Conservation (phyloP, 2,329 filamentous ascomycete genomes). For the Cercospora zeae-maydis region DNA sequence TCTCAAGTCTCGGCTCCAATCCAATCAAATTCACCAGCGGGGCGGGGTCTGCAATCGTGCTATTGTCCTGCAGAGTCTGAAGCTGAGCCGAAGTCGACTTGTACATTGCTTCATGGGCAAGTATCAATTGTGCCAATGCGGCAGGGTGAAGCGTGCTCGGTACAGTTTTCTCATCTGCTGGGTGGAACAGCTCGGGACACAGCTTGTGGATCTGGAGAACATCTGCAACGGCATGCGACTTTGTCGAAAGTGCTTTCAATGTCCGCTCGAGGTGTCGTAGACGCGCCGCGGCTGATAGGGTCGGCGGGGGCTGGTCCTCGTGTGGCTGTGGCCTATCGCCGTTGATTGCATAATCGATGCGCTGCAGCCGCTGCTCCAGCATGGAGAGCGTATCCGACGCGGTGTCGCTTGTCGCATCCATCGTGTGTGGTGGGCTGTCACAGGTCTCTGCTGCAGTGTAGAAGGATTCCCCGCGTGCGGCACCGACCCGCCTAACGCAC, state of each 20-base stretch:
- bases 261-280: constrained; percentile 30
- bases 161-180: constrained; percentile 23
- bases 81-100: constrained; percentile 44
- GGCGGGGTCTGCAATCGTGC: constrained; percentile 42
- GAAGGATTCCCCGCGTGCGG: too few species aligned
- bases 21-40: constrained; percentile 53
- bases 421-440: constrained; percentile 7
- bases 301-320: not conserved
- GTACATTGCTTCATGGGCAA: constrained; percentile 45
- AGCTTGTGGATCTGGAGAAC: constrained; percentile 41
- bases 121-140: constrained; percentile 38
- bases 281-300: constrained; percentile 25
- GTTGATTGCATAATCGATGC: constrained; percentile 44
- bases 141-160: constrained; percentile 26
- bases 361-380: constrained; percentile 45
- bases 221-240: constrained; percentile 40
- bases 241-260: constrained; percentile 39
- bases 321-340: constrained; percentile 28
- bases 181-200: constrained; percentile 41
- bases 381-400: constrained; percentile 38
- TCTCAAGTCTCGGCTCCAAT: constrained; percentile 60
- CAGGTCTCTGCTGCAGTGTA: constrained; percentile 22
- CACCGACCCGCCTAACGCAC: too few species aligned
- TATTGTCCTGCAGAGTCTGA: constrained; percentile 43
- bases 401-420: constrained; percentile 16